These are phyloP conservation scores for Saturnispora dispora DNA, from an alignment of 805 yeast species.

Conservation along the genomic window DNA sequence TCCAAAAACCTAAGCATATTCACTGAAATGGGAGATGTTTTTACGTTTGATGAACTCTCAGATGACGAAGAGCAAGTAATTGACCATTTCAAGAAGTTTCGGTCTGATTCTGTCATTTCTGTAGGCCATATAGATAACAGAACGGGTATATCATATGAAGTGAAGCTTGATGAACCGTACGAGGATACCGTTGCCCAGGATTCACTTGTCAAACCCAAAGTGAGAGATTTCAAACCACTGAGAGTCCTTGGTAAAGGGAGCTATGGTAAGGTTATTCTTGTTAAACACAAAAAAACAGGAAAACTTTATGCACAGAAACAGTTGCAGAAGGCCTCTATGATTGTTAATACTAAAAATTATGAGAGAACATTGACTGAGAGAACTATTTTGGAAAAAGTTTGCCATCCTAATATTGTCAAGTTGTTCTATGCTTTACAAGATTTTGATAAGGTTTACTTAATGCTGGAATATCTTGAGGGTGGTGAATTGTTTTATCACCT, in stretches of 20 bases:
- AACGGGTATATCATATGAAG: constrained; percentile 42
- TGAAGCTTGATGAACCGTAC: constrained; percentile 36
- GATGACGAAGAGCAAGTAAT: constrained; percentile 7
- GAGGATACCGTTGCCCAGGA: constrained; percentile 8
- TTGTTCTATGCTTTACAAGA: constrained; percentile 82
- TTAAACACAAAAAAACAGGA: constrained; percentile 53
- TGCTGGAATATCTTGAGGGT: constrained; percentile 78
- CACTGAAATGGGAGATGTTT: not conserved
- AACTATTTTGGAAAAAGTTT: constrained; percentile 58
- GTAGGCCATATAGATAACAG: constrained; percentile 27
- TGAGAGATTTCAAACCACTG: constrained; percentile 61
- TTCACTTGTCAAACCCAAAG: constrained; percentile 15
- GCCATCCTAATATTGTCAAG: constrained; percentile 76
- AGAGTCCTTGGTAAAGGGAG: constrained; percentile 83
- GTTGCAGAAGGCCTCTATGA: constrained; percentile 69
- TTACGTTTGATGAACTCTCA: not conserved
- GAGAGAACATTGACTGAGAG: constrained; percentile 78
- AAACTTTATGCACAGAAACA: constrained; percentile 81
- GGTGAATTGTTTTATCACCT: constrained; percentile 73
- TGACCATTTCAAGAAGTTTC: constrained; percentile 19
- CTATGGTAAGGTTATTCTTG: constrained; percentile 78
- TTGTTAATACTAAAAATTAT: constrained; percentile 46
- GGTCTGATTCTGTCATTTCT: constrained; percentile 26
- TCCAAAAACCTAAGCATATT: not conserved
- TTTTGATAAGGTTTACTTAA: constrained; percentile 58